These are phyloP conservation scores for Starmerella sp. DNA, from an alignment of 805 yeast genomes.

Conservation along the genomic window DNA sequence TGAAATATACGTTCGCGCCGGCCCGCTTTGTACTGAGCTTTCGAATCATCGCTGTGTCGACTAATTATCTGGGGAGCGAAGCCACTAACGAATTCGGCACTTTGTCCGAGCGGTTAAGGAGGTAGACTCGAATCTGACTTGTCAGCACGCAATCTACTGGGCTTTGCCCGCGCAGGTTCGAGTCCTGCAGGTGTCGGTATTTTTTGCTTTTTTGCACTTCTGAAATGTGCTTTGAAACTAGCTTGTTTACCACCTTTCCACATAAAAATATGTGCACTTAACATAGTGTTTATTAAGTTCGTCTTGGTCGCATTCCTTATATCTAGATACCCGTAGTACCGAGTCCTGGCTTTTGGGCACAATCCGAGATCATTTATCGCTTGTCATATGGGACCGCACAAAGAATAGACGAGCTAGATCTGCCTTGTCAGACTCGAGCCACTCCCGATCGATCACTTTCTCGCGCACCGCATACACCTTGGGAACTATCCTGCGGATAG, in stretches of 20 bases:
- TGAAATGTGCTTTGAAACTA: background rate
- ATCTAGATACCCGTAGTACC: too few relatives aligned
- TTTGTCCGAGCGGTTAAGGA: conserved; percentile 26
- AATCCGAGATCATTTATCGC: too few relatives aligned
- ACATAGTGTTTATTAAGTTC: too few relatives aligned
- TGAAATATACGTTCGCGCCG: too few relatives aligned
- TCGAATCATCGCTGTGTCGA: background rate
- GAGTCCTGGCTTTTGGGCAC: too few relatives aligned
- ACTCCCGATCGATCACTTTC: conserved; percentile 57
- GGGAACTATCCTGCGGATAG: conserved; percentile 84
- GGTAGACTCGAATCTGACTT: conserved; percentile 24
- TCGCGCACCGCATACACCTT: conserved; percentile 64
- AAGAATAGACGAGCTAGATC: conserved; percentile 34
- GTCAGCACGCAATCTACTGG: conserved; percentile 21
- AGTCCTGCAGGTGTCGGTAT: conserved; percentile 24
- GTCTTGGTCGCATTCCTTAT: too few relatives aligned
- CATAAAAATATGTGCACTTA: too few relatives aligned
- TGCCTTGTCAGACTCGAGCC: conserved; percentile 61
- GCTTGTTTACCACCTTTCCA: too few relatives aligned
- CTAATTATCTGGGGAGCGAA: background rate
- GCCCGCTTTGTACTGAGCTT: too few relatives aligned
- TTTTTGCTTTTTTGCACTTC: background rate
- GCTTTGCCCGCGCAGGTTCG: conserved; percentile 27
- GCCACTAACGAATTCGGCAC: conserved; percentile 13
- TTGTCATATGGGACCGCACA: too few relatives aligned